Evolutionary conservation across 148 eudicot species (phyloP).

Genomic region (Heliamphora exappendiculata): DNA sequence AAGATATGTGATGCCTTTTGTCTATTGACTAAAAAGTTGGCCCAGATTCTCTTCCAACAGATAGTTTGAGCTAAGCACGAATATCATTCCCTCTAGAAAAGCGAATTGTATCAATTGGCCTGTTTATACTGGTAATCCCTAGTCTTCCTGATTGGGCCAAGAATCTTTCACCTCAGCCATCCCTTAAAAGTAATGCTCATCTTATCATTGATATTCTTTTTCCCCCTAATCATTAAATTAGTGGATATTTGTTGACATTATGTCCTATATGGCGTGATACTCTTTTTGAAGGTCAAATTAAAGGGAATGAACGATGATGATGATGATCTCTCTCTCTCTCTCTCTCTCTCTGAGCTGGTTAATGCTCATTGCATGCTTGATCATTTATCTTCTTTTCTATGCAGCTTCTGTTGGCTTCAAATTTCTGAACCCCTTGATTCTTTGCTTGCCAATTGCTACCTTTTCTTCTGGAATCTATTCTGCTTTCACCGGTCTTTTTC

Average conservation of each 20-base stretch:
- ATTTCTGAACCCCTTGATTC: conserved; percentile 25
- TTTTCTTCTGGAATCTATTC: conserved; percentile 28
- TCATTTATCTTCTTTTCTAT: not conserved
- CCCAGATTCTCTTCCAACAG: not conserved
- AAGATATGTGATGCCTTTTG: not conserved
- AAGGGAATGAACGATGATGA: not conserved
- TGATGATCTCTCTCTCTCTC: not conserved
- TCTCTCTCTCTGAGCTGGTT: not conserved
- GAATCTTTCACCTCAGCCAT: conserved; percentile 1
- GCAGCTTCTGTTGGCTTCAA: conserved; percentile 4
- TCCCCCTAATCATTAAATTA: not conserved
- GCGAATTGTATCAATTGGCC: not conserved
- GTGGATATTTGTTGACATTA: not conserved
- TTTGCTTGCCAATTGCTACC: conserved; percentile 17
- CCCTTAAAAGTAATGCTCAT: not conserved
- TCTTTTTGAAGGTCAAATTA: not conserved
- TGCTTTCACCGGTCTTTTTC: conserved; percentile 8
- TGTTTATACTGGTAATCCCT: not conserved
- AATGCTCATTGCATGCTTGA: not conserved
- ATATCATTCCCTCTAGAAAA: conserved; percentile 7
- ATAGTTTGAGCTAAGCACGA: conserved; percentile 10
- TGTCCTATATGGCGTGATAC: not conserved
- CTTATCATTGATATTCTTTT: not conserved
- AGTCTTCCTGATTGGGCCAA: not conserved
- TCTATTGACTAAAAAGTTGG: not conserved